Conservation (phyloP, 441 rosid genomes). For the Erysimum cheiri region DNA sequence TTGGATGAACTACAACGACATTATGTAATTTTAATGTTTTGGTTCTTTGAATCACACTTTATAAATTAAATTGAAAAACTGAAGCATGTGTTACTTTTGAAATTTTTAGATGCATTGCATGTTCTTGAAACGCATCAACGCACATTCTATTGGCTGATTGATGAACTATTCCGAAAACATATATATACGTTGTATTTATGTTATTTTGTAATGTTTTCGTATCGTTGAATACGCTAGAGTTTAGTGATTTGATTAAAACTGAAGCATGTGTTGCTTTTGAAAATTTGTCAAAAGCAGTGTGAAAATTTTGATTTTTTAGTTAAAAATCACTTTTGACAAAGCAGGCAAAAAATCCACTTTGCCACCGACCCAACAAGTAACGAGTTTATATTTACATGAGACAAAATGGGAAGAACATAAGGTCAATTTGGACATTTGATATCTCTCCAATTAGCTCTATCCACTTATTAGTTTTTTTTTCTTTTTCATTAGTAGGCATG, state of each 20-base stretch:
- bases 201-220: background rate
- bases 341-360: slow-evolving; percentile 33
- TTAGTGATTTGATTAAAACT: slow-evolving; percentile 9
- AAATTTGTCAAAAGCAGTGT: slow-evolving; percentile 44
- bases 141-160: too few relatives aligned
- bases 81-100: too few relatives aligned
- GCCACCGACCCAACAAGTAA: slow-evolving; percentile 38
- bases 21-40: too few relatives aligned
- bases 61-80: too few relatives aligned
- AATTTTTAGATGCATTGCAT: too few relatives aligned
- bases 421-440: slow-evolving; percentile 11
- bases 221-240: background rate
- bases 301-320: slow-evolving; percentile 35
- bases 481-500: background rate
- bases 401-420: slow-evolving; percentile 29
- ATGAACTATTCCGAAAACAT: too few relatives aligned
- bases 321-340: slow-evolving; percentile 43
- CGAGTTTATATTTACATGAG: slow-evolving; percentile 33
- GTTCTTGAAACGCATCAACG: too few relatives aligned
- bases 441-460: background rate
- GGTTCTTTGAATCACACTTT: too few relatives aligned
- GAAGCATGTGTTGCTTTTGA: slow-evolving; percentile 28
- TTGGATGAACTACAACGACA: too few relatives aligned
- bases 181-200: too few relatives aligned
- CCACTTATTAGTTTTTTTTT: too few relatives aligned